Evolutionary conservation across 306 rosid species (phyloP), one percentile per base, ranked within the genome.

Genomic region (Phaseolus lunatus): DNA sequence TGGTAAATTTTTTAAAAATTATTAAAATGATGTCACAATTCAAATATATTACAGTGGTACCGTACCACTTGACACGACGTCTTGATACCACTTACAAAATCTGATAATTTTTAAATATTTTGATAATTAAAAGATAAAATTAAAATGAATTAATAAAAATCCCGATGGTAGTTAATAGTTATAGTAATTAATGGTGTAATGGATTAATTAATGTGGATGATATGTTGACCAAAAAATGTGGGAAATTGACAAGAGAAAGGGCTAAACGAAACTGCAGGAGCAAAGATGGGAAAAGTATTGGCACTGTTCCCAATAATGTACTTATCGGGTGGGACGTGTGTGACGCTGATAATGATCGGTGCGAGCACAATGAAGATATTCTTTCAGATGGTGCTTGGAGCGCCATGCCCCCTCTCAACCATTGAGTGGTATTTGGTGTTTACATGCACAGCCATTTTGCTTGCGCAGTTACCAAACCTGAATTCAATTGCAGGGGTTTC

Each of bases 401-500:
- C 35, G 9, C 74, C 80, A 29, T 77, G 88, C 58, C 67, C 81
- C 58, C 82, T 75, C n/a, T 45, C 90, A 7, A 79, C 83, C 18
- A 39, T 81, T 16, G 97, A 89, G 80, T 90, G 92, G 89, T 89
- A 89, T 76, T 37, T 93, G 74, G 87, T 86, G 64, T 93, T 93
- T 54, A 89, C 87, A 8, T 78, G 54, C 67, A 37, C 73, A 7
- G 94, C 96, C 64, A 78, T 80, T 69, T 73, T 89, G 78, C 81
- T 93, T 26, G 89, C 96, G 63, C 96, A 90, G 85, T 88, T 93
- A 72, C 97, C 97, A 14, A 93, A 93, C 71, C 84, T 90, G 12
- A 86, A 90, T 54, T 93, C 96, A 29, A 88, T 91, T 0, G 93
- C 90, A 20, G 93, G 93, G 6, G 86, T 91, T 75, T 93, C 95